These are phyloP conservation scores for Colletotrichum caudatum DNA, from an alignment of 2,329 filamentous ascomycete species.

Conservation along the genomic window DNA sequence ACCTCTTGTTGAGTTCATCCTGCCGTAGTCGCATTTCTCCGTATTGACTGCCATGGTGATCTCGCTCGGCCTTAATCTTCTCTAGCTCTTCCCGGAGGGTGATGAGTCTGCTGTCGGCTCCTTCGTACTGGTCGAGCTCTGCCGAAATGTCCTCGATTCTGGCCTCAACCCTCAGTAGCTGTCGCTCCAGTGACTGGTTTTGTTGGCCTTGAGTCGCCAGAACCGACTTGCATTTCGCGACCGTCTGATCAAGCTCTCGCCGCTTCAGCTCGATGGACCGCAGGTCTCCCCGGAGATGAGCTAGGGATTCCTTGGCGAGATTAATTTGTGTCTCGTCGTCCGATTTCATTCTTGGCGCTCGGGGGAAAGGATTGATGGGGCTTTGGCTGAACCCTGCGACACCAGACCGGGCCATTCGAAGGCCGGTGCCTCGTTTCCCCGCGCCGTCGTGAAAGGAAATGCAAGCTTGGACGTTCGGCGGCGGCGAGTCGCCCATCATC, in stretches of 20 bases:
- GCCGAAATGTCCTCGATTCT: conserved; percentile 64
- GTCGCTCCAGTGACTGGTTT: conserved; percentile 60
- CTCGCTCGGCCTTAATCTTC: conserved; percentile 59
- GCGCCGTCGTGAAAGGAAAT: conserved; percentile 72
- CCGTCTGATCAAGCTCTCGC: conserved; percentile 59
- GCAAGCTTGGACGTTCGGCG: conserved; percentile 79
- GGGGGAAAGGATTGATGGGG: conserved; percentile 59
- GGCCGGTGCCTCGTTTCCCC: conserved; percentile 52
- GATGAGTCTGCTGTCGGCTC: conserved; percentile 75
- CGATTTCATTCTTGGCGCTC: conserved; percentile 80
- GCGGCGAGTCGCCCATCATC: conserved; percentile 72
- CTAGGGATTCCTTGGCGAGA: conserved; percentile 61
- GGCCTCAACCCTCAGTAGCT: conserved; percentile 71
- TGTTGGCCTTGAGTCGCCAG: conserved; percentile 57
- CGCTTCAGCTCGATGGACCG: conserved; percentile 63
- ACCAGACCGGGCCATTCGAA: conserved; percentile 33
- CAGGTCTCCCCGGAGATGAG: conserved; percentile 68
- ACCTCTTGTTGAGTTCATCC: conserved; percentile 58
- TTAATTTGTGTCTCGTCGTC: conserved; percentile 76
- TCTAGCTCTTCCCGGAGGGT: conserved; percentile 68
- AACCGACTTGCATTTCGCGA: conserved; percentile 61
- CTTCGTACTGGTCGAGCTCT: conserved; percentile 74
- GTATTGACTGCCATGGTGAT: conserved; percentile 67
- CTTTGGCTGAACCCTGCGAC: conserved; percentile 50
- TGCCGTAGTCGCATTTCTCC: conserved; percentile 64